These are phyloP conservation scores for Diplocarpon mali DNA, from an alignment of 2,329 filamentous ascomycete species.

Conservation along the genomic window DNA sequence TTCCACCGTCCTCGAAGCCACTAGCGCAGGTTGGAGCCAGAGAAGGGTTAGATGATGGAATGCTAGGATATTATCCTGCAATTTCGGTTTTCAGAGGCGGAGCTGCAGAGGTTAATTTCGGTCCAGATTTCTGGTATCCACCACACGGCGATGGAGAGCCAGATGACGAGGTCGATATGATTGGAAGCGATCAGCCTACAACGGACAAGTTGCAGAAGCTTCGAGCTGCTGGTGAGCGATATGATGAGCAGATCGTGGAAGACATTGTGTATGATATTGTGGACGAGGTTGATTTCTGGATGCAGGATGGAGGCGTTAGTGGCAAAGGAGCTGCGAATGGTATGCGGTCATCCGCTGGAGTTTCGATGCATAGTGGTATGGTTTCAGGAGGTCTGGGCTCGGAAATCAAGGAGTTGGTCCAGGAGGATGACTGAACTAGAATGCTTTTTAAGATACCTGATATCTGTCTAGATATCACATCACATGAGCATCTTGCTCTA, in stretches of 20 bases:
- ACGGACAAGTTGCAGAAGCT: slow-evolving; percentile 27
- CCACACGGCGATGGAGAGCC: slow-evolving; percentile 45
- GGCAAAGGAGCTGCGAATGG: slow-evolving; percentile 19
- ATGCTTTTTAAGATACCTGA: slow-evolving; percentile 3
- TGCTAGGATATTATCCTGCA: slow-evolving; percentile 90
- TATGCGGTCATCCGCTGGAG: slow-evolving; percentile 12
- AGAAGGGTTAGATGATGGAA: slow-evolving; percentile 84
- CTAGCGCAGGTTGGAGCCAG: slow-evolving; percentile 57
- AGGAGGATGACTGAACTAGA: slow-evolving; percentile 39
- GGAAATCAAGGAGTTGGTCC: slow-evolving; percentile 55
- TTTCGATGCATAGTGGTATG: slow-evolving; percentile 13
- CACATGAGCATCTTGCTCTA: neutral
- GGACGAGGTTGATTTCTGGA: slow-evolving; percentile 88
- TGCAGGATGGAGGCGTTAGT: slow-evolving; percentile 39
- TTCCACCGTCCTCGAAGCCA: slow-evolving; percentile 77
- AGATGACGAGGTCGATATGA: slow-evolving; percentile 39
- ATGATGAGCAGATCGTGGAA: slow-evolving; percentile 87
- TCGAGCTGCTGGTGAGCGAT: slow-evolving; percentile 64
- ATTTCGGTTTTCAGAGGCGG: slow-evolving; percentile 88
- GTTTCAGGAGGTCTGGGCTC: slow-evolving; percentile 30
- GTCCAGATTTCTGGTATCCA: slow-evolving; percentile 84
- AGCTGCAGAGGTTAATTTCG: slow-evolving; percentile 87
- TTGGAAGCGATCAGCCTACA: slow-evolving; percentile 28
- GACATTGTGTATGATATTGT: slow-evolving; percentile 88
- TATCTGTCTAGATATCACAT: neutral